Conservation (phyloP, 2,329 filamentous ascomycete genomes). For the Microsporum ferrugineum region DNA sequence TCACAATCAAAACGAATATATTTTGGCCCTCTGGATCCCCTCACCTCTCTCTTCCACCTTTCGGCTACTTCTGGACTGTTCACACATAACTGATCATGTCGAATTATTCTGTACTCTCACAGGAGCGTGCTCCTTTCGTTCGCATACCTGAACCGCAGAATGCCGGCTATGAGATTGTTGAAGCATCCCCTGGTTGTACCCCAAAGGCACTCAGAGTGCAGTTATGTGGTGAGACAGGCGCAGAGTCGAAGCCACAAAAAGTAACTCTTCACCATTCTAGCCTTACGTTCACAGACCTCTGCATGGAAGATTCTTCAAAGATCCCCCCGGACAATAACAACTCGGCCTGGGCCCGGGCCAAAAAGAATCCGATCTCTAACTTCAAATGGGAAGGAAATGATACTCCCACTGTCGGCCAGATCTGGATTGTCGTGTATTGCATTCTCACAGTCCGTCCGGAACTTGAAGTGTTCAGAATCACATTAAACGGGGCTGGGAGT, state of each 20-base stretch:
- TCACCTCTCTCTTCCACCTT: background rate
- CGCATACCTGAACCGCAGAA: slow-evolving; percentile 18
- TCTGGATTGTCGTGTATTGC: slow-evolving; percentile 32
- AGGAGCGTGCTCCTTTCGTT: slow-evolving; percentile 11
- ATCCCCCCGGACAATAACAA: slow-evolving; percentile 25
- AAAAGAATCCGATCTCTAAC: slow-evolving; percentile 22
- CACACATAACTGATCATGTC: slow-evolving; percentile 4
- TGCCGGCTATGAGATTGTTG: slow-evolving; percentile 15
- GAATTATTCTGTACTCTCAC: background rate
- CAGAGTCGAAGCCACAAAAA: slow-evolving; percentile 9
- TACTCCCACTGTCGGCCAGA: slow-evolving; percentile 26
- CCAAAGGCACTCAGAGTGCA: slow-evolving; percentile 14
- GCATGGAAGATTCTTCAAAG: slow-evolving; percentile 14
- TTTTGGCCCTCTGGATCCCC: background rate
- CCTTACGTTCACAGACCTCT: slow-evolving; percentile 23
- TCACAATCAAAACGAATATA: background rate
- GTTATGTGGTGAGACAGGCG: slow-evolving; percentile 12
- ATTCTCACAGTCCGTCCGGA: slow-evolving; percentile 24
- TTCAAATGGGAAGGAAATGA: slow-evolving; percentile 24
- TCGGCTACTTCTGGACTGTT: background rate
- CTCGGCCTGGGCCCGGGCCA: slow-evolving; percentile 29
- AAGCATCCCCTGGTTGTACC: slow-evolving; percentile 6
- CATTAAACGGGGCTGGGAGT: slow-evolving; percentile 21
- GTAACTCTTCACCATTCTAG: slow-evolving; percentile 16
- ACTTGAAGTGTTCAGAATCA: slow-evolving; percentile 27